These are phyloP conservation scores for Phyllachora maydis DNA, from an alignment of 2,329 filamentous ascomycete species.

Conservation along the genomic window DNA sequence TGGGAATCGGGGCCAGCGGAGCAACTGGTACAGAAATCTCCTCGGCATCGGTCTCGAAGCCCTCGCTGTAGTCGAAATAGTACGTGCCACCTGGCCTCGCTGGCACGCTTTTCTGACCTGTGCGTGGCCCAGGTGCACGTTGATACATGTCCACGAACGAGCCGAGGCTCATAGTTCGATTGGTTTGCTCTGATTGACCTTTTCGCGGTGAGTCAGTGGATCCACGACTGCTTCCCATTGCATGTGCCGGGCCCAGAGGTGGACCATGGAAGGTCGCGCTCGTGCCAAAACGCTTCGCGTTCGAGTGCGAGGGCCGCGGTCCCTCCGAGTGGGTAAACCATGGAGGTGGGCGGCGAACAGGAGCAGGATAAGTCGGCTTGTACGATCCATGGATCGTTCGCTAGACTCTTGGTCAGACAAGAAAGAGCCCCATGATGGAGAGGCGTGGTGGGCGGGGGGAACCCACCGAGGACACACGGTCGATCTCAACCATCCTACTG, in stretches of 20 bases:
- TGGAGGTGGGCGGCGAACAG: too few relatives aligned
- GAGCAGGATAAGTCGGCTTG: slow-evolving; percentile 15
- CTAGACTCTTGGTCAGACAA: too few relatives aligned
- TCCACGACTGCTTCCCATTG: too few relatives aligned
- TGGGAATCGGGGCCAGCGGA: slow-evolving; percentile 11
- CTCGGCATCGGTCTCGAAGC: slow-evolving; percentile 16
- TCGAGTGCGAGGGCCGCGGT: too few relatives aligned
- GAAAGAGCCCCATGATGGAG: slow-evolving; percentile 1
- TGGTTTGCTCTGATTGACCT: slow-evolving; percentile 15
- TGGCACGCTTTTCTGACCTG: slow-evolving; percentile 7
- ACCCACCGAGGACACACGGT: slow-evolving; percentile 23
- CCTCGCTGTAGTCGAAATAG: slow-evolving; percentile 33
- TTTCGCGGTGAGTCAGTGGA: too few relatives aligned
- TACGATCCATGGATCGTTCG: slow-evolving; percentile 21
- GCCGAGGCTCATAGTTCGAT: slow-evolving; percentile 24
- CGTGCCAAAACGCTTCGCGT: too few relatives aligned
- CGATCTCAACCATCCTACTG: slow-evolving; percentile 26
- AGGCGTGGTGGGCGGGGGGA: background rate
- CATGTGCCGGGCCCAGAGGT: too few relatives aligned
- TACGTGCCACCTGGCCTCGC: slow-evolving; percentile 12
- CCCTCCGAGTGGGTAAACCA: too few relatives aligned
- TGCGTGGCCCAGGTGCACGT: slow-evolving; percentile 7
- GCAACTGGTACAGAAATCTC: slow-evolving; percentile 1
- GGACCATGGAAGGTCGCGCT: too few relatives aligned
- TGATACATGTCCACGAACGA: slow-evolving; percentile 28